Evolutionary conservation across 768 basidiomycete species (phyloP).

Genomic region (Flagelloscypha sp.): DNA sequence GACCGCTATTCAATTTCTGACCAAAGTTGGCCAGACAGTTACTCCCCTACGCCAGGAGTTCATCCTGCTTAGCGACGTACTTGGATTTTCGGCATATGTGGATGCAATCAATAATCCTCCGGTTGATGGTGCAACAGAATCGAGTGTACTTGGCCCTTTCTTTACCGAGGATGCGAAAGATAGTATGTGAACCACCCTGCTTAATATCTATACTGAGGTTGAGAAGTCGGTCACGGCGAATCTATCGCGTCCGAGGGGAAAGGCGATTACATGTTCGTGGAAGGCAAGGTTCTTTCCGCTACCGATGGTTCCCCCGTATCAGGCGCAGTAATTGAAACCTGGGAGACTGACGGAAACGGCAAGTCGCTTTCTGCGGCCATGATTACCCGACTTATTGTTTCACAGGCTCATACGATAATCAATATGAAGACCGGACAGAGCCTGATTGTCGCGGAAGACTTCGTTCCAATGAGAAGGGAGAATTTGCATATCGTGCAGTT

Average conservation of each 20-base stretch:
- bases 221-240: conserved; percentile 54
- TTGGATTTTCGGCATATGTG: conserved; percentile 74
- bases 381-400: conserved; percentile 4
- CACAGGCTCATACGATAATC: conserved; percentile 29
- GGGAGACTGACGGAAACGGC: conserved; percentile 69
- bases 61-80: conserved; percentile 76
- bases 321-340: conserved; percentile 68
- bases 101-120: conserved; percentile 67
- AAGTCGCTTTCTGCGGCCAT: conserved; percentile 14
- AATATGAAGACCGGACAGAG: conserved; percentile 45
- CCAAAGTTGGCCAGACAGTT: conserved; percentile 55
- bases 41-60: conserved; percentile 47
- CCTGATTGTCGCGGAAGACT: conserved; percentile 74
- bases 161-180: conserved; percentile 71
- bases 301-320: conserved; percentile 59
- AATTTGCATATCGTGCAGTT: conserved; percentile 62
- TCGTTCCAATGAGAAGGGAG: conserved; percentile 49
- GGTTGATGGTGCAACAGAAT: conserved; percentile 55
- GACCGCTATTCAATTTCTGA: conserved; percentile 71
- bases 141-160: conserved; percentile 77
- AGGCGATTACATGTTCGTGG: conserved; percentile 76
- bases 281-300: conserved; percentile 54
- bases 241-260: conserved; percentile 84
- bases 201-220: neutral
- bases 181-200: conserved; percentile 30